Conservation (phyloP, 2,329 filamentous ascomycete species). For the Chaetomiaceae sp. region DNA sequence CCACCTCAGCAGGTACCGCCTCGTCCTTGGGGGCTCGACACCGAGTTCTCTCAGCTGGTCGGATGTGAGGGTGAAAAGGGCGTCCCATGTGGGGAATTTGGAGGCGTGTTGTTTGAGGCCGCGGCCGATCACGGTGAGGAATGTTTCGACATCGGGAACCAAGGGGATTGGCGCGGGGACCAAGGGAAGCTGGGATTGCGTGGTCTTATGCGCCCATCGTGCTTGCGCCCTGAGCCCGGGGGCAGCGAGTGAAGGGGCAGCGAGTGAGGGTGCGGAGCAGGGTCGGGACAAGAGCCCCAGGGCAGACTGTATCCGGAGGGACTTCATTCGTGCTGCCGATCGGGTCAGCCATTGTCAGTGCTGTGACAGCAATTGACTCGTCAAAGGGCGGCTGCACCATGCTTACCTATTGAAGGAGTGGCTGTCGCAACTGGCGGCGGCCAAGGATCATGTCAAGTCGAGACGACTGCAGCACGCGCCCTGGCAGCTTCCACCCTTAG, state of each 20-base stretch:
- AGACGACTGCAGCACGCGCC: conserved; percentile 9
- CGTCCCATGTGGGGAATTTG: conserved; percentile 88
- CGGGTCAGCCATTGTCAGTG: conserved; percentile 9
- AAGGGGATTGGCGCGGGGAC: conserved; percentile 74
- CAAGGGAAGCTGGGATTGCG: conserved; percentile 31
- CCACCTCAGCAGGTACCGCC: conserved; percentile 84
- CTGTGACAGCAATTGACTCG: background rate
- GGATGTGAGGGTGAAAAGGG: conserved; percentile 77
- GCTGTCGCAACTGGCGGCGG: conserved; percentile 8
- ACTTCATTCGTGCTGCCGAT: conserved; percentile 27
- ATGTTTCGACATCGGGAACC: conserved; percentile 77
- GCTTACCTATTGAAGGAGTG: conserved; percentile 20
- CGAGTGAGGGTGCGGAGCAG: conserved; percentile 28
- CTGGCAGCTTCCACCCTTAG: conserved; percentile 2
- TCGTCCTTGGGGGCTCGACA: conserved; percentile 75
- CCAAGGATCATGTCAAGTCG: conserved; percentile 17
- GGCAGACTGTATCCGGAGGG: conserved; percentile 27
- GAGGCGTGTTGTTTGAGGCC: conserved; percentile 73
- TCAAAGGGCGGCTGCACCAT: background rate
- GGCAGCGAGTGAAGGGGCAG: conserved; percentile 25
- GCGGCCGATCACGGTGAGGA: conserved; percentile 87
- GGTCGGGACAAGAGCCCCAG: conserved; percentile 30
- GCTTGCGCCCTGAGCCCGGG: conserved; percentile 31
- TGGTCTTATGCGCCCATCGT: conserved; percentile 41
- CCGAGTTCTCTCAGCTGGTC: conserved; percentile 76